Evolutionary conservation across 768 basidiomycete genomes (phyloP).

Genomic region (Collybia sordida): DNA sequence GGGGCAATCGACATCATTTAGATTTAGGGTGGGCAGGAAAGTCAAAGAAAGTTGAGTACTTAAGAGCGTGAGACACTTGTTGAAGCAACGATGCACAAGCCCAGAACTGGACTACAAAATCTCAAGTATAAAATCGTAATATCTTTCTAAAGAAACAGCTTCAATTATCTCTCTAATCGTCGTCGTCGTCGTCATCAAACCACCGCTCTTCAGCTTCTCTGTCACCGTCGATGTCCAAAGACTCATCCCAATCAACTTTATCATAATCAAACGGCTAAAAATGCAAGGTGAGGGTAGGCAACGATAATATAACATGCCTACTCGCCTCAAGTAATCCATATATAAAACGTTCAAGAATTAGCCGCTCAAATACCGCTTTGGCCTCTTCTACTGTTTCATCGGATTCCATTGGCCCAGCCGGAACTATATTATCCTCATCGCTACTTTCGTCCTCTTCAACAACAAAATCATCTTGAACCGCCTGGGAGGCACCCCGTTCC

Average conservation of each 20-base stretch:
- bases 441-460: constrained; percentile 73
- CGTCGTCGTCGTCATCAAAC: constrained; percentile 71
- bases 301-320: constrained; percentile 1
- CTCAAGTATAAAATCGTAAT: too few species aligned
- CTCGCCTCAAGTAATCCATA: constrained; percentile 75
- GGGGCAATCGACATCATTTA: constrained; percentile 18
- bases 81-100: too few species aligned
- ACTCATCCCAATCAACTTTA: constrained; percentile 73
- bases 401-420: constrained; percentile 21
- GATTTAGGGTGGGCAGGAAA: constrained; percentile 46
- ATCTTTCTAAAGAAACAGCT: background rate
- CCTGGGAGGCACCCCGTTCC: constrained; percentile 20
- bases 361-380: constrained; percentile 53
- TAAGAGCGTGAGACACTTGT: constrained; percentile 3
- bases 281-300: background rate
- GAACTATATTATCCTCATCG: constrained; percentile 38
- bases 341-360: constrained; percentile 68
- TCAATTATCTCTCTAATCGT: constrained; percentile 13
- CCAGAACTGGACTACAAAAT: too few species aligned
- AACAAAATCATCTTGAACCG: constrained; percentile 44
- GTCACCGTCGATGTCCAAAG: constrained; percentile 58
- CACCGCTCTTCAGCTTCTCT: constrained; percentile 66
- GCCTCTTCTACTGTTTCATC: constrained; percentile 51
- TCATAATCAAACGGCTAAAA: constrained; percentile 69
- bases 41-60: constrained; percentile 13